Evolutionary conservation across 2,329 filamentous ascomycete genomes (phyloP), one percentile per base, ranked within the genome.

Genomic region (Colletotrichum sp.): DNA sequence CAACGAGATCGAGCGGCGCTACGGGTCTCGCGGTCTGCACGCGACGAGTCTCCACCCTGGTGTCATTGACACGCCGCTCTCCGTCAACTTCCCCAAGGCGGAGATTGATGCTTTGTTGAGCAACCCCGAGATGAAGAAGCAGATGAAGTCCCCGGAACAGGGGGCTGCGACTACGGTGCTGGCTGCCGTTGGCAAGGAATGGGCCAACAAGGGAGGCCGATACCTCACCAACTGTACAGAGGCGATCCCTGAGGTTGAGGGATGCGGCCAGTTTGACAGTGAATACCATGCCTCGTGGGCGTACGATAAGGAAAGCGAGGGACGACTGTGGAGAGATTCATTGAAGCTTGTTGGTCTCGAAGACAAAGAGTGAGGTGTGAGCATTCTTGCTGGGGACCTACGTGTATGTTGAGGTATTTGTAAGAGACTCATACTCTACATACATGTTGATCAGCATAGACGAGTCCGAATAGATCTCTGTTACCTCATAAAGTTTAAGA

Each of bases 111-210:
- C 21, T 39, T 30, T 72, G 26, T 14, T 65, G 21, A 34, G 18
- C 21, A 34, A 13, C 2, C 61, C 72, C 5, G 26, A 32, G 14
- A 4, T 77, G 9, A 55, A 14, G 18, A 57, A 26, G 1, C 32
- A 14, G 18, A 63, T 74, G 48, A 76, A 75, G 61, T 75, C 72
- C 48, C 68, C 83, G 2, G 84, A 82, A 28, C 89, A 90, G 78
- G 89, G 88, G 2, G 88, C 88, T 28, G 86, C 89, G 3, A 89
- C 88, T 7, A 83, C 83, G 5, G 83, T 88, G 1, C 87, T 82
- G 81, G 88, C 87, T 0, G 87, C 86, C 0, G 77, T 87, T 5
- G 82, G 79, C 6, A 83, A 81, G 68, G 85, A 84, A 21, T 87
- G 83, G 83, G 85, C 88, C 78, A 84, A 82, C 7, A 86, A 83